Percentiles rank a stretch among this genome's conserved stretches.
Evolutionary conservation across 2,329 filamentous ascomycete genomes (phyloP).

Genomic region (Sphaerulina musiva): DNA sequence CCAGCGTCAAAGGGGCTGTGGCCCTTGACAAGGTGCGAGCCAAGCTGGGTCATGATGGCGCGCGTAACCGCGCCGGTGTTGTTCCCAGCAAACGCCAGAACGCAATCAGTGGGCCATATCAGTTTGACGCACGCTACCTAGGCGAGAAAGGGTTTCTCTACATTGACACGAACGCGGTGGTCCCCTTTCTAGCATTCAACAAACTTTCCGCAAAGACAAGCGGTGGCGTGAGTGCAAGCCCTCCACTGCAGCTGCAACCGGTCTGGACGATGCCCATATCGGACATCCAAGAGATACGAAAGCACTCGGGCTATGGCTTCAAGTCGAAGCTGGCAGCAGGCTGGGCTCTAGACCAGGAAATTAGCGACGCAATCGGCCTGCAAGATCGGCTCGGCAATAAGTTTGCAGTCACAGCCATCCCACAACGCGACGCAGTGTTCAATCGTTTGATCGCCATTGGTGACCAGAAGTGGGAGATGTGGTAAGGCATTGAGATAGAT

Average conservation of each 20-base stretch:
- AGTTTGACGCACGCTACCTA: conserved; percentile 1
- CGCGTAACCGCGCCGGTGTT: neutral
- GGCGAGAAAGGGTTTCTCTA: neutral
- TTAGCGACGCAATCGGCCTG: conserved; percentile 1
- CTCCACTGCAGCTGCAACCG: neutral
- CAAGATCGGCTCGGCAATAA: neutral
- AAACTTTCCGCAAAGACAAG: neutral
- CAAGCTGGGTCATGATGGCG: conserved; percentile 1
- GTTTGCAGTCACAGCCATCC: conserved; percentile 3
- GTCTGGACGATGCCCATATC: neutral
- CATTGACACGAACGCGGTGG: neutral
- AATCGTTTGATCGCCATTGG: conserved; percentile 6
- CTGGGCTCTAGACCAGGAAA: conserved; percentile 3
- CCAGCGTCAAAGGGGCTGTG: neutral
- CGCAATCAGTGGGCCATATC: neutral
- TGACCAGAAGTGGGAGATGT: conserved; percentile 4
- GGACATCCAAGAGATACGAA: conserved; percentile 2
- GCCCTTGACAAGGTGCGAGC: neutral
- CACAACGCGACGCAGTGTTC: conserved; percentile 5
- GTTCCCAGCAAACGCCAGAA: neutral
- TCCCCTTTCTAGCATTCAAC: neutral
- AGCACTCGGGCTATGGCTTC: conserved; percentile 8
- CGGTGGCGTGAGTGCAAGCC: neutral
- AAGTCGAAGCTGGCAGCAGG: conserved; percentile 5
- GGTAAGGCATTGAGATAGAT: neutral